Evolutionary conservation across 2,329 filamentous ascomycete genomes (phyloP).

Genomic region (Xylariaceae sp.): DNA sequence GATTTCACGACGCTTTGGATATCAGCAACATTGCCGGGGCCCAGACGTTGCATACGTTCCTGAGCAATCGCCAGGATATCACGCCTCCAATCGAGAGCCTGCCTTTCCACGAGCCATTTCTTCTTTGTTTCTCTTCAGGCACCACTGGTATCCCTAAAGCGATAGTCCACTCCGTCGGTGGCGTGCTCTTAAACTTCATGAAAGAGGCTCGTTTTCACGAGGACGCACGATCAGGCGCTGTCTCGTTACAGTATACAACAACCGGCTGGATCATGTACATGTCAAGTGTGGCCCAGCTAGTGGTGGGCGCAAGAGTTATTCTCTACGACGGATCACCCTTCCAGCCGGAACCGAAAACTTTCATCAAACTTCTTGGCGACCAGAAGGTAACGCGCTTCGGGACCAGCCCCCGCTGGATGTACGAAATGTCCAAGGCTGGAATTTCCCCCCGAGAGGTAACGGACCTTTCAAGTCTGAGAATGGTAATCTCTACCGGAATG

Average conservation of each 20-base stretch:
- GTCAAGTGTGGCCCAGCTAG: slow-evolving; percentile 52
- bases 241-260: slow-evolving; percentile 56
- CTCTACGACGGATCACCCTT: slow-evolving; percentile 86
- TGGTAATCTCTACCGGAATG: slow-evolving; percentile 74
- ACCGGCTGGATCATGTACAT: slow-evolving; percentile 92
- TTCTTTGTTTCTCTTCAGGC: slow-evolving; percentile 75
- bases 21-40: slow-evolving; percentile 49
- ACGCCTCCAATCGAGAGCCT: slow-evolving; percentile 55
- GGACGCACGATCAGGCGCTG: slow-evolving; percentile 37
- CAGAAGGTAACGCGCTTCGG: slow-evolving; percentile 69
- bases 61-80: slow-evolving; percentile 33
- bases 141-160: slow-evolving; percentile 83
- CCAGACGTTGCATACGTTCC: slow-evolving; percentile 44
- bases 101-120: slow-evolving; percentile 68
- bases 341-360: slow-evolving; percentile 59
- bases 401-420: slow-evolving; percentile 71
- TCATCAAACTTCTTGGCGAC: slow-evolving; percentile 59
- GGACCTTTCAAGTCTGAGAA: slow-evolving; percentile 57
- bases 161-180: slow-evolving; percentile 74
- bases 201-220: slow-evolving; percentile 59
- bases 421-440: slow-evolving; percentile 62
- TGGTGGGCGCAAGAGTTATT: slow-evolving; percentile 58
- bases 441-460: slow-evolving; percentile 59
- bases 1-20: slow-evolving; percentile 60
- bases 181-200: slow-evolving; percentile 49